Base-by-base conservation (phyloP, 306 rosid species). In the Calophaca sinica region DNA sequence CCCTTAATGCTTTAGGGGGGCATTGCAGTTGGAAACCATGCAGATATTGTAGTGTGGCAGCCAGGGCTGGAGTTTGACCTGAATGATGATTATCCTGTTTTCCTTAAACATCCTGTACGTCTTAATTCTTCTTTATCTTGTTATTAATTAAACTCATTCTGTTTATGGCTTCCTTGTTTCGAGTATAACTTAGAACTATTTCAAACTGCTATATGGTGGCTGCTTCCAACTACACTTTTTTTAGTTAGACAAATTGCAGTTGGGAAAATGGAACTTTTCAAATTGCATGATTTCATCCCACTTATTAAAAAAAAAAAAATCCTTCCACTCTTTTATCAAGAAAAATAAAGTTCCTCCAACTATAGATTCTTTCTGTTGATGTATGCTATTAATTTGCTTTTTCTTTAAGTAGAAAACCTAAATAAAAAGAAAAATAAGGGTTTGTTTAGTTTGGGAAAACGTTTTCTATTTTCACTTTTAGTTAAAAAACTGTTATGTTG, bases 11-110 rank as follows among this genome's bases (percentile, higher is more conserved):
- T 81, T 76, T 68, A 94, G 98, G 98, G 98, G 14, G 74, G 86
- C 44, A 90, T 94, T 85, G 88, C 75, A 52, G 70, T 81, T 54
- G 96, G 98, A 82, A 90, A 91, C 46, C 83, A 83, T 82, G 97
- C 97, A 50, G 98, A 94, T 81, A 82, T 94, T 14, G 96, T 88
- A 50, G 94, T 92, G 39, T 94, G 97, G 97, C 88, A 86, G 53
- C 98, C 98, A n/a, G 97, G 90, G 78, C 50, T 49, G 68, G 96
- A 94, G 73, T 87, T 91, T 58, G 79, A 87, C 15, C 92, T 91
- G 64, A 41, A 85, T 44, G 82, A 91, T 7, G 85, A 81, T 72
- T 63, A 84, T 67, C 91, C 89, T 11, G 85, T 86, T 35, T 84
- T 79, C 74, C 61, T 88, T 20, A 91, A 82, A 79, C 94, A 94